Evolutionary conservation across 2,329 filamentous ascomycete species (phyloP).

Genomic region (Verticillium isaacii): DNA sequence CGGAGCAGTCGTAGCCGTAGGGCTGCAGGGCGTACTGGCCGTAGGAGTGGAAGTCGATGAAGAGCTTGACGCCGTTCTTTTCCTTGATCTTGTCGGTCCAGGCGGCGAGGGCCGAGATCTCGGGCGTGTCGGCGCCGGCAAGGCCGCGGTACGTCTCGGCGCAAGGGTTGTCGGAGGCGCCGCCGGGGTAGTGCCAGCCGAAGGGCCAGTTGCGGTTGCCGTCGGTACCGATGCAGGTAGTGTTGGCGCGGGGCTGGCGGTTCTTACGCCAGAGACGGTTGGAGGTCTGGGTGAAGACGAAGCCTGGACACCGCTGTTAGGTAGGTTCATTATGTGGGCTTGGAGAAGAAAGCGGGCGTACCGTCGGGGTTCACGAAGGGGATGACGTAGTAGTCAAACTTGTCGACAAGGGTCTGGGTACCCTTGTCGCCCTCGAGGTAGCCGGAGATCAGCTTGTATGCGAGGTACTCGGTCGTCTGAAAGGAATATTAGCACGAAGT

Average conservation of each 20-base stretch:
- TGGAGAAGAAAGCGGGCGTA: slow-evolving; percentile 20
- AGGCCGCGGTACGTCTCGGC: slow-evolving; percentile 33
- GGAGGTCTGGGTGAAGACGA: slow-evolving; percentile 38
- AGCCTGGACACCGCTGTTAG: slow-evolving; percentile 27
- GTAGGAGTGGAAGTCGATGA: slow-evolving; percentile 45
- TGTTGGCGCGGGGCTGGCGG: slow-evolving; percentile 28
- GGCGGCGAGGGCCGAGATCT: slow-evolving; percentile 33
- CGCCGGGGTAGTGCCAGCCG: slow-evolving; percentile 36
- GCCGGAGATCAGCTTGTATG: slow-evolving; percentile 36
- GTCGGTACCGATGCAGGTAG: slow-evolving; percentile 36
- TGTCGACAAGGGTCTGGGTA: slow-evolving; percentile 40
- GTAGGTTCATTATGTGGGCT: slow-evolving; percentile 19
- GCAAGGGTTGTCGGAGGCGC: slow-evolving; percentile 40
- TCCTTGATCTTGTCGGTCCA: slow-evolving; percentile 10
- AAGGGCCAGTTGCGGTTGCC: slow-evolving; percentile 48
- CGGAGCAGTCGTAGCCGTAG: slow-evolving; percentile 39
- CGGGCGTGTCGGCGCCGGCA: slow-evolving; percentile 32
- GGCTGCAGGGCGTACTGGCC: slow-evolving; percentile 38
- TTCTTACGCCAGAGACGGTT: slow-evolving; percentile 52
- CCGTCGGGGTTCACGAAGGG: slow-evolving; percentile 44
- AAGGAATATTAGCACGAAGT: background rate
- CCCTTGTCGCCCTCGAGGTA: slow-evolving; percentile 28
- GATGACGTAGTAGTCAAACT: slow-evolving; percentile 52
- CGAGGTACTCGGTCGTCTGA: slow-evolving; percentile 36
- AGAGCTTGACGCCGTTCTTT: slow-evolving; percentile 34